These are phyloP conservation scores for Rhizophagus clarus DNA, from an alignment of 192 early-diverging fungal species.

Conservation along the genomic window DNA sequence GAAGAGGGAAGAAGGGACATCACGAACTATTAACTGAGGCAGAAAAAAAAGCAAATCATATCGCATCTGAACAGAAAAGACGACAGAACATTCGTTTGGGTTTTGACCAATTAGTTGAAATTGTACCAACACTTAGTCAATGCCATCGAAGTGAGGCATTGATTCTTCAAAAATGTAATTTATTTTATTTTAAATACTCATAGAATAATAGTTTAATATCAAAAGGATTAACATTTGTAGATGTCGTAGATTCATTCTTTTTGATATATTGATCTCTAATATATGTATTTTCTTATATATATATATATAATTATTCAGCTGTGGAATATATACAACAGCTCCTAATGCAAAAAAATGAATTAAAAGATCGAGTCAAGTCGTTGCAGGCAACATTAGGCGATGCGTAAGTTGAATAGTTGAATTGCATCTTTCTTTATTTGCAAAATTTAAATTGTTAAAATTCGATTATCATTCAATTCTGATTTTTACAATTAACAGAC, in stretches of 20 bases:
- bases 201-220: not conserved
- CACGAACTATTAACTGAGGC: slow-evolving; percentile 83
- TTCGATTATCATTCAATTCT: not conserved
- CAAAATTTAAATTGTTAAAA: not conserved
- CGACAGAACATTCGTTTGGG: slow-evolving; percentile 88
- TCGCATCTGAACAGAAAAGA: slow-evolving; percentile 92
- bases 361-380: slow-evolving; percentile 54
- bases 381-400: slow-evolving; percentile 54
- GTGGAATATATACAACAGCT: slow-evolving; percentile 78
- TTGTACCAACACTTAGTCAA: slow-evolving; percentile 81
- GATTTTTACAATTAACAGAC: not conserved
- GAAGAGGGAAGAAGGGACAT: slow-evolving; percentile 42
- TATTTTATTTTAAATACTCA: not conserved
- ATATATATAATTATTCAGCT: slow-evolving; percentile 39
- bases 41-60: slow-evolving; percentile 95
- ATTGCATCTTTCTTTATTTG: slow-evolving; percentile 7
- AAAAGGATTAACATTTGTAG: not conserved
- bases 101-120: slow-evolving; percentile 86
- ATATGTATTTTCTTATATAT: not conserved
- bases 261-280: not conserved
- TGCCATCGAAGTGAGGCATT: slow-evolving; percentile 84
- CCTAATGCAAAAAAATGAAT: slow-evolving; percentile 60
- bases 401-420: slow-evolving; percentile 43
- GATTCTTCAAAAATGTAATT: slow-evolving; percentile 77
- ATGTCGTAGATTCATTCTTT: not conserved